phyloP scores from a whole-genome alignment of 345 rosid species.

The Psidium guajava region DNA sequence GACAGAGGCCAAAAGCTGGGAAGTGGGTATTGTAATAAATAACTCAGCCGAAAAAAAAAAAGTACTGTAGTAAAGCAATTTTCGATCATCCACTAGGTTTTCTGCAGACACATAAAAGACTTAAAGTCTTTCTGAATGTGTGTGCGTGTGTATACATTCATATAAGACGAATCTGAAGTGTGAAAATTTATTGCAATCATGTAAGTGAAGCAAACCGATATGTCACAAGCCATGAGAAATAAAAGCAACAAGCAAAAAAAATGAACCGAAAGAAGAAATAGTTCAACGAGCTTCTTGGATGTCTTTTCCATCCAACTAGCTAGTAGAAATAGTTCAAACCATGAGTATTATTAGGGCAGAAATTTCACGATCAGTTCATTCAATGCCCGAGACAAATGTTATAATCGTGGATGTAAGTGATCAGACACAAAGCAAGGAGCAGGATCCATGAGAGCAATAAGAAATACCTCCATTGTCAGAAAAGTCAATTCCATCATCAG shows the following conservation, averaged over 20 bases:
- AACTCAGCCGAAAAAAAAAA: background rate
- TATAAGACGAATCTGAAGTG: background rate
- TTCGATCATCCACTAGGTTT: background rate
- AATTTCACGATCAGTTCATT: background rate
- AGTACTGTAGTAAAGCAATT: background rate
- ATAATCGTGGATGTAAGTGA: background rate
- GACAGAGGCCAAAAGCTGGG: background rate
- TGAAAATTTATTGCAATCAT: background rate
- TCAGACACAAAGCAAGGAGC: background rate
- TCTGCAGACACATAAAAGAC: background rate
- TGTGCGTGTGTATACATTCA: background rate
- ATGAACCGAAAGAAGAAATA: background rate
- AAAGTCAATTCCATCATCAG: slow-evolving; percentile 13
- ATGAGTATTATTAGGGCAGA: background rate
- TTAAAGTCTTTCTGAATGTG: background rate
- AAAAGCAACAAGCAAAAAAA: background rate
- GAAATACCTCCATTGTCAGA: slow-evolving; percentile 25
- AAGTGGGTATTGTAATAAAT: background rate
- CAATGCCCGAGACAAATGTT: background rate
- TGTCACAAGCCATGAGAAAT: background rate
- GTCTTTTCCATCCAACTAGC: background rate
- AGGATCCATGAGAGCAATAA: background rate
- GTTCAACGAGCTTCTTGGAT: background rate
- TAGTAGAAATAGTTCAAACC: background rate
- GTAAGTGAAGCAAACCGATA: background rate